phyloP scores from a whole-genome alignment of 164 flowering plant species.

The Kingdonia uniflora region DNA sequence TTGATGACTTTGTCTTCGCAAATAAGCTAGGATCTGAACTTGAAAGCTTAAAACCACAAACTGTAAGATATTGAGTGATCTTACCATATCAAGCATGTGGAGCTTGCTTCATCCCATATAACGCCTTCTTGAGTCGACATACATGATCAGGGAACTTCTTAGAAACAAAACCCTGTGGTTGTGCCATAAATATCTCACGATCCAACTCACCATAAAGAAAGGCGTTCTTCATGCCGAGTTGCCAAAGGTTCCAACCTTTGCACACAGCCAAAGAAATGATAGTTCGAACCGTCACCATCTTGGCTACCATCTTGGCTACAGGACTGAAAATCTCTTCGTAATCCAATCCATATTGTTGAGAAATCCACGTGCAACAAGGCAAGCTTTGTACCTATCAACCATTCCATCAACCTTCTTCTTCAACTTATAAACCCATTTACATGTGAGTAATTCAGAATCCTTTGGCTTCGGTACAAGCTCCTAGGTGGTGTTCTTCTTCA shows the following conservation, averaged over 20 bases:
- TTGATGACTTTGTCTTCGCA: neutral
- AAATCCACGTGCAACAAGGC: too few relatives aligned
- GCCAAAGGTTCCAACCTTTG: neutral
- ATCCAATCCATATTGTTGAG: too few relatives aligned
- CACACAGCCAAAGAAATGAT: conserved; percentile 3
- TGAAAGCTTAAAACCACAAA: neutral
- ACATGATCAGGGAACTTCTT: neutral
- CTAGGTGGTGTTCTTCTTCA: neutral
- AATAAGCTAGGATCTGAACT: neutral
- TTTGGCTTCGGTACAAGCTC: too few relatives aligned
- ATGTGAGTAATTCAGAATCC: neutral
- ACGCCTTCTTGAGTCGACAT: too few relatives aligned
- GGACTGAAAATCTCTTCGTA: conserved; percentile 5
- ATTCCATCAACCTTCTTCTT: conserved; percentile 2
- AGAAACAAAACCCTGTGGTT: neutral
- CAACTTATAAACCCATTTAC: conserved; percentile 4
- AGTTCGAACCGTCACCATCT: too few relatives aligned
- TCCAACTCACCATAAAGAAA: too few relatives aligned
- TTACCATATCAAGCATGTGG: neutral
- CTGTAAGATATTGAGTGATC: neutral
- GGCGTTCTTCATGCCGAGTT: neutral
- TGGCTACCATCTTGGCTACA: conserved; percentile 5
- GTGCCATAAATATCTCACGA: too few relatives aligned
- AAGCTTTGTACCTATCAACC: too few relatives aligned
- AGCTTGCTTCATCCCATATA: neutral